These are phyloP conservation scores for Letharia lupina DNA, from an alignment of 495 filamentous ascomycete species.

Conservation along the genomic window DNA sequence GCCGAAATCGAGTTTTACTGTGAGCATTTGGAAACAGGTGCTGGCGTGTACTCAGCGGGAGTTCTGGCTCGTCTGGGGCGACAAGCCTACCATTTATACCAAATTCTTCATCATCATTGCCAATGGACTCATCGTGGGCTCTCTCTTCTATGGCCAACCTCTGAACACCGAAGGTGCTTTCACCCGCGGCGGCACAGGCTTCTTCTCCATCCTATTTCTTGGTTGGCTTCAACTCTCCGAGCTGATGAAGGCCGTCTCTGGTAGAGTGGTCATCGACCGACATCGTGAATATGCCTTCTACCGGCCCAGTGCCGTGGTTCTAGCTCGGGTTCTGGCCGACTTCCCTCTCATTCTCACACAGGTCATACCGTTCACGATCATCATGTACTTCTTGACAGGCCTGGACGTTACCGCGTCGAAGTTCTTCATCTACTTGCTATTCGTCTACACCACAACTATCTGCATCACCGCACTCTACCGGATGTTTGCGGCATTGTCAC, in stretches of 20 bases:
- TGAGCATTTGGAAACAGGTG: slow-evolving; percentile 56
- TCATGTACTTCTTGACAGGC: slow-evolving; percentile 62
- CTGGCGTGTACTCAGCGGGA: slow-evolving; percentile 62
- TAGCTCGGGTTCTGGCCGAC: slow-evolving; percentile 61
- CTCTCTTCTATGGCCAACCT: slow-evolving; percentile 61
- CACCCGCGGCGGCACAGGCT: slow-evolving; percentile 56
- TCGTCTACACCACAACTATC: slow-evolving; percentile 61
- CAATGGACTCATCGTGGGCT: slow-evolving; percentile 68
- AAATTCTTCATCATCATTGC: slow-evolving; percentile 71
- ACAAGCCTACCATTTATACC: slow-evolving; percentile 63
- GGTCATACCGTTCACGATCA: slow-evolving; percentile 53
- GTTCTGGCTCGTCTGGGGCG: slow-evolving; percentile 67
- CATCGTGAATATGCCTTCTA: slow-evolving; percentile 74
- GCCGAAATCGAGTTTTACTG: slow-evolving; percentile 62
- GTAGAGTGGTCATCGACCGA: slow-evolving; percentile 52
- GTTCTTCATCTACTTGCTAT: slow-evolving; percentile 66
- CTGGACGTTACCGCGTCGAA: slow-evolving; percentile 58
- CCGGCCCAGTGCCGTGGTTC: slow-evolving; percentile 60
- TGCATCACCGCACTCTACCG: slow-evolving; percentile 62
- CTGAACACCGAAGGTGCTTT: slow-evolving; percentile 60
- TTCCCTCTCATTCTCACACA: slow-evolving; percentile 58
- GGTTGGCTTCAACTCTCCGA: slow-evolving; percentile 62
- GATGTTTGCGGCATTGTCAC: slow-evolving; percentile 67
- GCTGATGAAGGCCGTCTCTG: slow-evolving; percentile 54
- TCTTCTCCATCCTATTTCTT: slow-evolving; percentile 69